Conservation (phyloP, 2,329 filamentous ascomycete genomes). For the Raffaelea ambrosiae region DNA sequence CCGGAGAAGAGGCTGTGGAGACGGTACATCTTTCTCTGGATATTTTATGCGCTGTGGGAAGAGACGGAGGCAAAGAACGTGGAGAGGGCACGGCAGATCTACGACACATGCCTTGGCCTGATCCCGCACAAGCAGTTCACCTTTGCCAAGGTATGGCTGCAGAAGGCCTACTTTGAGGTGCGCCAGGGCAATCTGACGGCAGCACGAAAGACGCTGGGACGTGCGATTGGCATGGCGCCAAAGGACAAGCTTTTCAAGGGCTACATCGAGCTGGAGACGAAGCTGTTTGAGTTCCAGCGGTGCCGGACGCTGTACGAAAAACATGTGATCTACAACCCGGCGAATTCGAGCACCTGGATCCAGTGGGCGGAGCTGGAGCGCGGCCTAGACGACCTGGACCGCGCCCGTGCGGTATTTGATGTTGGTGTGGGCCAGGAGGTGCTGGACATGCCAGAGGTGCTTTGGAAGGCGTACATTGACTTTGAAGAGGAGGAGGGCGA, state of each 20-base stretch:
- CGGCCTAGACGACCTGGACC: conserved; percentile 80
- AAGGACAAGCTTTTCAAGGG: conserved; percentile 93
- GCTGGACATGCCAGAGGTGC: conserved; percentile 92
- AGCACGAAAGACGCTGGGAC: conserved; percentile 82
- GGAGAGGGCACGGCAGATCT: conserved; percentile 78
- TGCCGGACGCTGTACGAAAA: conserved; percentile 92
- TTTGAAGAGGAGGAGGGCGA: conserved; percentile 95
- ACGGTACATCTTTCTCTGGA: conserved; percentile 94
- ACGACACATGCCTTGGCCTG: conserved; percentile 76
- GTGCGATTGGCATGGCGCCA: conserved; percentile 86
- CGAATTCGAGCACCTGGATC: conserved; percentile 93
- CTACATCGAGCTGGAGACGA: conserved; percentile 87
- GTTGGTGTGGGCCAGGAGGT: conserved; percentile 73
- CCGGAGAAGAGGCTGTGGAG: conserved; percentile 97
- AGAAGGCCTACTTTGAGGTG: conserved; percentile 89
- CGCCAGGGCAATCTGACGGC: conserved; percentile 72
- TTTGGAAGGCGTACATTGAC: conserved; percentile 98
- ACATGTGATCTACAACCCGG: conserved; percentile 83
- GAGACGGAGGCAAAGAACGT: conserved; percentile 76
- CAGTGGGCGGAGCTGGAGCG: conserved; percentile 91
- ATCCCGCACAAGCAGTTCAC: conserved; percentile 96
- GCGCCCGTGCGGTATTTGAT: conserved; percentile 85
- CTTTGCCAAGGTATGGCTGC: conserved; percentile 91
- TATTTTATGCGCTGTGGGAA: conserved; percentile 95
- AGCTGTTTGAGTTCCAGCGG: conserved; percentile 86